Conservation (phyloP, 2,329 filamentous ascomycete species). For the Ceratocystis cubensis region DNA sequence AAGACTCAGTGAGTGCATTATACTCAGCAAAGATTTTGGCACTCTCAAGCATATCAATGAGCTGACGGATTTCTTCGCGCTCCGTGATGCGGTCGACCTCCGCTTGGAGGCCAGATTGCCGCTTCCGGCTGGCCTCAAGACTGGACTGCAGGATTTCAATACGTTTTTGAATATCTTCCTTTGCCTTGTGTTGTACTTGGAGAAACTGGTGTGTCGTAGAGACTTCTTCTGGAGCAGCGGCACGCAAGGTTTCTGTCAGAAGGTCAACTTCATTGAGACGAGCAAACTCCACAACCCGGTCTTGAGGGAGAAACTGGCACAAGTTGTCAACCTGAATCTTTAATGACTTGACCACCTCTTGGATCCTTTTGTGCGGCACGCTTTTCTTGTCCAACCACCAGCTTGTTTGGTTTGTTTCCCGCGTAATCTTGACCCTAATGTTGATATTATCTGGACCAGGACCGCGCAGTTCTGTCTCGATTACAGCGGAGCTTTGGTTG, state of each 20-base stretch:
- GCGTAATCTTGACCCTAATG: slow-evolving; percentile 62
- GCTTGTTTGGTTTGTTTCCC: slow-evolving; percentile 68
- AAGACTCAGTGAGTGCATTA: slow-evolving; percentile 32
- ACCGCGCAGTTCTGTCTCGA: slow-evolving; percentile 81
- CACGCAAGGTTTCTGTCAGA: slow-evolving; percentile 73
- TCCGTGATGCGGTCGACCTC: slow-evolving; percentile 77
- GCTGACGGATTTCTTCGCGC: slow-evolving; percentile 39
- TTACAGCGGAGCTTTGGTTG: slow-evolving; percentile 59
- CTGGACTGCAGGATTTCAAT: slow-evolving; percentile 32
- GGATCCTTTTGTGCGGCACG: slow-evolving; percentile 49
- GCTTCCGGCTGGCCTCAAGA: slow-evolving; percentile 49
- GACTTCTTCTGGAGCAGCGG: slow-evolving; percentile 73
- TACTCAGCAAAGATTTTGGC: slow-evolving; percentile 54
- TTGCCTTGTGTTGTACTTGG: slow-evolving; percentile 53
- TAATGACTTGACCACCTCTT: slow-evolving; percentile 54
- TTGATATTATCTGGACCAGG: slow-evolving; percentile 53
- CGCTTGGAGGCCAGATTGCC: slow-evolving; percentile 61
- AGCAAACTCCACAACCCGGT: slow-evolving; percentile 90
- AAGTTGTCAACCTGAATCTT: slow-evolving; percentile 95
- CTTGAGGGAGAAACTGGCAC: slow-evolving; percentile 92
- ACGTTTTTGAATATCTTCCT: slow-evolving; percentile 44
- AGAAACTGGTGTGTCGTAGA: slow-evolving; percentile 63
- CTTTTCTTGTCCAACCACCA: slow-evolving; percentile 64
- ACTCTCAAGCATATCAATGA: slow-evolving; percentile 46
- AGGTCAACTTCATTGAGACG: slow-evolving; percentile 69